phyloP scores from a whole-genome alignment of 225 moss, liverwort and hornwort species.

The Climacium dendroides region DNA sequence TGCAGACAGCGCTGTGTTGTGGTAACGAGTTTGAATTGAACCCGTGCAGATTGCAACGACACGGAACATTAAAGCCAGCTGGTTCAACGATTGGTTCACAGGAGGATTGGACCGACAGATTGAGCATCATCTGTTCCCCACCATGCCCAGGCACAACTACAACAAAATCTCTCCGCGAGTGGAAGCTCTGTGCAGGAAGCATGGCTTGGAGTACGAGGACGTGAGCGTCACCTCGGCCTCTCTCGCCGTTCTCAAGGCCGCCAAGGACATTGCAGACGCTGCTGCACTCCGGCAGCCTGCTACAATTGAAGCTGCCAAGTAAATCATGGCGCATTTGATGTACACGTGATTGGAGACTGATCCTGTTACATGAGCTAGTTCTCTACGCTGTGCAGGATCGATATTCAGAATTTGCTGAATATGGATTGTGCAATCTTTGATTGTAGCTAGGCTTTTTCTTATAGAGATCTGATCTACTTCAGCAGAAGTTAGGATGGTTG shows the following conservation, averaged over 20 bases:
- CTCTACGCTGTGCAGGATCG: background rate
- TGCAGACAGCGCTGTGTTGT: background rate
- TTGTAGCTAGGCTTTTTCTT: too few relatives aligned
- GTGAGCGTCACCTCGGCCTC: constrained; percentile 43
- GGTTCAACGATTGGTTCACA: constrained; percentile 90
- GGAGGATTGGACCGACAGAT: constrained; percentile 86
- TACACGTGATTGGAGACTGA: background rate
- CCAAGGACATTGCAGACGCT: constrained; percentile 59
- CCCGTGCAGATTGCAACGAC: constrained; percentile 39
- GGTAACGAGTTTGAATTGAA: background rate
- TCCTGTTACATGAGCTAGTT: background rate
- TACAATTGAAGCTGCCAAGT: background rate
- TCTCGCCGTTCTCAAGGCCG: constrained; percentile 32
- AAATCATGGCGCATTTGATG: background rate
- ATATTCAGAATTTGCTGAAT: background rate
- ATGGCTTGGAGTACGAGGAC: constrained; percentile 62
- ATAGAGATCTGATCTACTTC: background rate
- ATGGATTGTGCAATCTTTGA: background rate
- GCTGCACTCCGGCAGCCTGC: background rate
- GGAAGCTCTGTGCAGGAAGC: constrained; percentile 60
- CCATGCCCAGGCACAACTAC: constrained; percentile 70
- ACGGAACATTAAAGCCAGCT: constrained; percentile 49
- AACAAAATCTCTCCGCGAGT: constrained; percentile 49
- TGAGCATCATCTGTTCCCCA: constrained; percentile 85
- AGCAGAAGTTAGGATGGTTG: background rate